These are phyloP conservation scores for Termitomyces sp. DNA, from an alignment of 768 basidiomycete genomes.

Conservation along the genomic window DNA sequence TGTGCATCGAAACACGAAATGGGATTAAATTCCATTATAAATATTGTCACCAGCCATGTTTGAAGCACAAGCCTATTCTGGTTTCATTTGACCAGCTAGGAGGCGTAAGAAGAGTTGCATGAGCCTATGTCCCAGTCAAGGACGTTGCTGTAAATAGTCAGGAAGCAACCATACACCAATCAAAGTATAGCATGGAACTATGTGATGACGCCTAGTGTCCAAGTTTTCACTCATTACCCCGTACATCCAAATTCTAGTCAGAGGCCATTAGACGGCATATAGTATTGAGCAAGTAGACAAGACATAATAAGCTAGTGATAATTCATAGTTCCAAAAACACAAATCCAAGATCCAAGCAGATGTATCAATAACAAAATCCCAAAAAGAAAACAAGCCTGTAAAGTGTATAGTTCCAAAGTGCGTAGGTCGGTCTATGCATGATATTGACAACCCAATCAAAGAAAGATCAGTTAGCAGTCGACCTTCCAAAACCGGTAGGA, in stretches of 20 bases:
- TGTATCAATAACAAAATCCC: not conserved
- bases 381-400: not conserved
- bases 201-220: too few species aligned
- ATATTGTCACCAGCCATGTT: not conserved
- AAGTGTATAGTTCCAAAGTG: not conserved
- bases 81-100: too few species aligned
- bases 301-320: not conserved
- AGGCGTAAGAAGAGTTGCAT: too few species aligned
- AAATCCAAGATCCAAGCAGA: not conserved
- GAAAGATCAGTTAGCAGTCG: not conserved
- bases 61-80: not conserved
- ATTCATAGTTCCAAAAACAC: not conserved
- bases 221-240: too few species aligned
- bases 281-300: not conserved
- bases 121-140: not conserved
- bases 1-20: not conserved
- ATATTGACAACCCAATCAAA: not conserved
- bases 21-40: not conserved
- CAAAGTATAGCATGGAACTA: too few species aligned
- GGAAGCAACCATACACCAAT: too few species aligned
- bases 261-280: not conserved
- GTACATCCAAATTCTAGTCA: not conserved
- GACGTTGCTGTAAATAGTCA: not conserved
- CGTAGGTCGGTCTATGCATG: not conserved
- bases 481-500: constrained; percentile 22